Evolutionary conservation across 495 filamentous ascomycete genomes (phyloP), one percentile per base, ranked within the genome.

Genomic region (Hypoxylon trugodes): DNA sequence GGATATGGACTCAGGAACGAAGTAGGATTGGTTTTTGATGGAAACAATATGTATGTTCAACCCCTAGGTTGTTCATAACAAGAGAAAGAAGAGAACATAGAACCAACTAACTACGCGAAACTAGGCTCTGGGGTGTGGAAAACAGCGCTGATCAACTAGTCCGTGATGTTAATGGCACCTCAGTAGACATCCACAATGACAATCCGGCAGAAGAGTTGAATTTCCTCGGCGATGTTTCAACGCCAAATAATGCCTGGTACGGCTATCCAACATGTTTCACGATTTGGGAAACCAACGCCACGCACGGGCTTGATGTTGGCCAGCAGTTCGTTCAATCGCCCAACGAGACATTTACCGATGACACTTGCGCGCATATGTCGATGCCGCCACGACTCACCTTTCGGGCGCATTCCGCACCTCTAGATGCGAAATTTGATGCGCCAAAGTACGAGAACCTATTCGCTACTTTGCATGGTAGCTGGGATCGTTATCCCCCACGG

Each of bases 201-300:
- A 92, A 92, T 61, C 90, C 90, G 0, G 88, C 85, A 9, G 90
- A 92, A 69, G 88, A 92, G 63, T 71, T 92, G 53, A 93, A 92
- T 69, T 90, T 79, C 72, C 85, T 88, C 10, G 90, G 89, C 1
- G 79, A 80, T 36, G 76, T 90, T 3, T 79, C 84, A 51, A 71
- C 70, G 1, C 77, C 83, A 0, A 61, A 70, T 0, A 61, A 74
- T 4, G 62, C 65, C 3, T 87, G 89, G 69, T 85, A 84, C 66
- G 89, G 89, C n/a, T 92, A 92, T 66, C 90, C 90, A 4, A 64
- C 75, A 13, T 92, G 89, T 69, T 86, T 84, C 59, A 77, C 89
- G 0, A 78, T 86, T 2, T 92, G 87, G 87, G 72, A 15, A n/a
- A 12, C 33, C 12, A 24, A 25, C n/a, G 18, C 10, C 4, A 15